Evolutionary conservation across 768 basidiomycete genomes (phyloP).

Genomic region (Boletus vermiculosoides): DNA sequence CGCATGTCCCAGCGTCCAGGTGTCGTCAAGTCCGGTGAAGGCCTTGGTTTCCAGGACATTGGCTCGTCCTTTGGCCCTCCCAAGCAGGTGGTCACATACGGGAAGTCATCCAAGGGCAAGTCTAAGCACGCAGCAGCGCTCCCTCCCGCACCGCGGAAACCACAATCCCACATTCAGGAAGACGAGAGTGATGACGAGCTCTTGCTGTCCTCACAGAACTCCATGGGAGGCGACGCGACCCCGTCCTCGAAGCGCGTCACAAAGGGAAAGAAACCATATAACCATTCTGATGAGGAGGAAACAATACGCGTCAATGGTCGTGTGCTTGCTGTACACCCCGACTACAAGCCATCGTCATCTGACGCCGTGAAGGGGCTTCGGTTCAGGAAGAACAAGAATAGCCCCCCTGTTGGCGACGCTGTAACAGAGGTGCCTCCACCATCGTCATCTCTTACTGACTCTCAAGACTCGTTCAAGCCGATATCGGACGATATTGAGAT

Average conservation of each 20-base stretch:
- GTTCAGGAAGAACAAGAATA: slow-evolving; percentile 38
- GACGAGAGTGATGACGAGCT: slow-evolving; percentile 32
- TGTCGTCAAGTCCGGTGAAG: slow-evolving; percentile 26
- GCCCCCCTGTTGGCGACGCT: neutral
- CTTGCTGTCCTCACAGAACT: slow-evolving; percentile 27
- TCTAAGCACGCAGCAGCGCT: neutral
- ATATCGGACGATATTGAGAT: slow-evolving; percentile 20
- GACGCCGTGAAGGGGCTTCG: slow-evolving; percentile 15
- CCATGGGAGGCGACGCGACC: slow-evolving; percentile 11
- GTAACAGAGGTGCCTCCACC: slow-evolving; percentile 12
- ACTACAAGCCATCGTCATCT: slow-evolving; percentile 19
- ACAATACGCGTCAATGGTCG: slow-evolving; percentile 16
- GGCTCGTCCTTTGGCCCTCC: slow-evolving; percentile 18
- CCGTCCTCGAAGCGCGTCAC: slow-evolving; percentile 10
- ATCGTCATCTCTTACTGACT: slow-evolving; percentile 21
- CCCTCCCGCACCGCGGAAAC: neutral
- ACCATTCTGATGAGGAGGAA: neutral
- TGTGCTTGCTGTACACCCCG: slow-evolving; percentile 21
- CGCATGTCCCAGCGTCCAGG: slow-evolving; percentile 27
- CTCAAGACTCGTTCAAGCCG: slow-evolving; percentile 24
- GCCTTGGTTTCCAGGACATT: slow-evolving; percentile 26
- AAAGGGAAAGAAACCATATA: slow-evolving; percentile 1
- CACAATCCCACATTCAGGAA: neutral
- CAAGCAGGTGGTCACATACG: slow-evolving; percentile 1
- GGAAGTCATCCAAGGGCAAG: slow-evolving; percentile 10